Conservation (phyloP, 148 eudicot species). For the Cornus kousa region DNA sequence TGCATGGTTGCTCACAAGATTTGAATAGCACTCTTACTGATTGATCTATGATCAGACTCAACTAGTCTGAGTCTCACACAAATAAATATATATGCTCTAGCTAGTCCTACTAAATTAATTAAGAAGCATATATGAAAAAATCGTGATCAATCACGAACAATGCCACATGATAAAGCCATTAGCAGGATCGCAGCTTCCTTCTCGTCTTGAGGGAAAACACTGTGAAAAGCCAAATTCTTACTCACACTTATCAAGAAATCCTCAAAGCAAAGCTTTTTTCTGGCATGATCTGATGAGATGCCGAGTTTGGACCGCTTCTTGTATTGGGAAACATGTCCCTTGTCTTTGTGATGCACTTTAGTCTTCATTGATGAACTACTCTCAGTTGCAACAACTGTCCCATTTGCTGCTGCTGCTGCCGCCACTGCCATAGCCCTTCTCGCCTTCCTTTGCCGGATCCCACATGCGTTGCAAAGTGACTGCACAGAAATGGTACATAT, state of each 20-base stretch:
- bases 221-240: conserved; percentile 44
- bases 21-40: not conserved
- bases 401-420: conserved; percentile 34
- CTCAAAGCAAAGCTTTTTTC: conserved; percentile 39
- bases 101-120: not conserved
- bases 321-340: conserved; percentile 12
- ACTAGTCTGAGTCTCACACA: not conserved
- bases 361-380: conserved; percentile 21
- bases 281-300: not conserved
- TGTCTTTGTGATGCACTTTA: conserved; percentile 29
- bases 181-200: conserved; percentile 79
- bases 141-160: conserved; percentile 40
- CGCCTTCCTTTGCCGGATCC: conserved; percentile 77
- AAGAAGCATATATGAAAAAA: not conserved
- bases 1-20: not conserved
- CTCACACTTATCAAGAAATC: conserved; percentile 51
- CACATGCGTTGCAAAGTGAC: conserved; percentile 87
- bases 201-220: conserved; percentile 65
- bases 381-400: conserved; percentile 11
- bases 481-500: conserved; percentile 15
- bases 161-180: conserved; percentile 74
- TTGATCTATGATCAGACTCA: not conserved
- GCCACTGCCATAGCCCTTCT: conserved; percentile 75
- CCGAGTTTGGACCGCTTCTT: conserved; percentile 39
- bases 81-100: not conserved